Base-by-base conservation (phyloP, 1,139 yeast genomes). In the Diutina pseudorugosa region DNA sequence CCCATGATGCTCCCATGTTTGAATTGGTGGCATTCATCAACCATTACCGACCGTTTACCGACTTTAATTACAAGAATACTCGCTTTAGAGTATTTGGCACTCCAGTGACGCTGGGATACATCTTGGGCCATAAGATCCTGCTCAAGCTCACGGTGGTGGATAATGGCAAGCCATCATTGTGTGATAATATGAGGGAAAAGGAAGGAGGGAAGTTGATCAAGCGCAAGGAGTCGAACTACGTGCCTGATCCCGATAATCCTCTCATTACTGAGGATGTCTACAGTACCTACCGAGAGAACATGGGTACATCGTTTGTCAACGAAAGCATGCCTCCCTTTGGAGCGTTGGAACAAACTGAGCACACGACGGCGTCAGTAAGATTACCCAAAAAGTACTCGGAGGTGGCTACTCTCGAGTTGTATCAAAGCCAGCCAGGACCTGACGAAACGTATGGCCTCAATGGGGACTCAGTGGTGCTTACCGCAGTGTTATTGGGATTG, bases 271-370 rank as follows among this genome's bases (percentile, higher is more conserved):
- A 57, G 6, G 54, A 54, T 20, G 41, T 45, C 12, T 45, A 54
- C 20, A 43, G 45, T 9, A 55, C 48, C 36, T 33, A 30, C 42
- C 19, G 4, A 12, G 41, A 47, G n/a, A 43, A 52, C 2, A 54
- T 55, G 51, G 53, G 53, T 12, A 55, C 55, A 50, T 55, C 58
- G 12, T 68, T 64, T 55, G 61, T 70, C 14, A 70, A 75, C 18
- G 61, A 63, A 54, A 60, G 67, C 27, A 55, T 66, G 51, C 79
- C 78, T 0, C 77, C 77, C 1, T 73, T 74, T 61, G 77, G 76
- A 1, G 57, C 60, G 2, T 69, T 66, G 51, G 67, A 58, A 51
- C 53, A 65, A 52, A 14, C 25, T 14, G 36, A 30, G 11, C 14
- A 9, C 36, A 11, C n/a, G n/a, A 54, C 59, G 7, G 50, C 42